These are phyloP conservation scores for Komagataella pastoris DNA, from an alignment of 805 yeast species.

Conservation along the genomic window DNA sequence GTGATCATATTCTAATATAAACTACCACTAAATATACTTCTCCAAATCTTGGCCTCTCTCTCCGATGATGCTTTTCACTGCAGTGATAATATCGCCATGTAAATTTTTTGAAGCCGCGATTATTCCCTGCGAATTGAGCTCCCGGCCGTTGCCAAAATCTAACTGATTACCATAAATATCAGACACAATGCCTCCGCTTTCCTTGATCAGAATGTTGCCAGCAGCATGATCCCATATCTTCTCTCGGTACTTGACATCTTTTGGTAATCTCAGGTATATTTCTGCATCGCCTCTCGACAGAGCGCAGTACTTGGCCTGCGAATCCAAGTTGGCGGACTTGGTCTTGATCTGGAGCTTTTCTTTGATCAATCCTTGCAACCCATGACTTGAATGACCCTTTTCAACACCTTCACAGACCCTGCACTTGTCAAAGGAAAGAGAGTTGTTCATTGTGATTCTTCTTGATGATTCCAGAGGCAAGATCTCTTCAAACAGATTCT, in stretches of 20 bases:
- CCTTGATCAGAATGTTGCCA: conserved; percentile 74
- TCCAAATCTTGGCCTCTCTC: conserved; percentile 18
- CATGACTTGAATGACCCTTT: conserved; percentile 88
- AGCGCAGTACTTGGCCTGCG: conserved; percentile 93
- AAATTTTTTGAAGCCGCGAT: conserved; percentile 57
- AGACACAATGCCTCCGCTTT: conserved; percentile 85
- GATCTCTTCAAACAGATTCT: conserved; percentile 21
- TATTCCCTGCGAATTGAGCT: conserved; percentile 78
- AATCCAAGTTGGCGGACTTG: conserved; percentile 66
- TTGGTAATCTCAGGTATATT: conserved; percentile 80
- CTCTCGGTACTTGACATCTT: conserved; percentile 63
- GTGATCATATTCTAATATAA: background rate
- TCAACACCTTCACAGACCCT: conserved; percentile 90
- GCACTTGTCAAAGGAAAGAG: conserved; percentile 31
- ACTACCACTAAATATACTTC: conserved; percentile 6
- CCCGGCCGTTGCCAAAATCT: conserved; percentile 80
- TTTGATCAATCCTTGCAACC: conserved; percentile 70
- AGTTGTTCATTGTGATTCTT: conserved; percentile 38
- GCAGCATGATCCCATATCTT: conserved; percentile 99
- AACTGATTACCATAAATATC: conserved; percentile 67
- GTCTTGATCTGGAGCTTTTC: conserved; percentile 40
- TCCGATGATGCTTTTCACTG: conserved; percentile 26
- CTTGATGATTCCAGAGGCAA: conserved; percentile 23
- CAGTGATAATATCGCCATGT: conserved; percentile 34
- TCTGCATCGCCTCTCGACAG: conserved; percentile 88